Base-by-base conservation (phyloP, 805 yeast genomes). In the Pichia scutulata region DNA sequence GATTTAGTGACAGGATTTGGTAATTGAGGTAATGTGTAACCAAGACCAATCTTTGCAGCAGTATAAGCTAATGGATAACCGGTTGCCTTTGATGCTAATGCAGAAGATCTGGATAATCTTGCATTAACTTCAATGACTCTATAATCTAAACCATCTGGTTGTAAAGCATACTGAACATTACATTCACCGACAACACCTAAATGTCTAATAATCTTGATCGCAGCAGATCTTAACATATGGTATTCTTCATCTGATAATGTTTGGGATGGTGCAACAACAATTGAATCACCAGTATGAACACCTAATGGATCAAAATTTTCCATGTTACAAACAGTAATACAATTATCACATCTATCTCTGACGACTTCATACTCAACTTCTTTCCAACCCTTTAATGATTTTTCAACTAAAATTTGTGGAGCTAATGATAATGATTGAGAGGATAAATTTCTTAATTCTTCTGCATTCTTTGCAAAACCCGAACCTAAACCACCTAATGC, bases 161-260 rank as follows among this genome's bases (percentile, higher is more conserved):
- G 95, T 59, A 92, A 78, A 48, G 97, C 95, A 66, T 92, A 92
- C 71, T 92, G 99, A 55, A 92, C 96, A 69, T 92, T 92, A 80
- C 99, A 92, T 74, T 92, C 99, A 70, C 99, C 99, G 60, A 92
- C 97, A 57, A 92, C 99, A 67, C 99, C 99, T 65, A 92, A 77
- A 66, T 92, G 99, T 70, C 98, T 88, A 63, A 92, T 92, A 64
- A 92, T 89, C 72, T 93, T 93, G 69, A 93, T 89, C 51, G 99
- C 99, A 50, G 99, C 96, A 45, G 95, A 77, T 75, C 99, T 84
- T 63, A 92, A 81, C 99, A 92, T 93, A 73, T 92, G 96, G 72
- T 88, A 92, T 67, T 92, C 99, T 68, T 90, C 96, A 70, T 92
- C 99, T 39, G 96, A 86, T 62, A 92, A 74, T 40, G 99, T 92